phyloP scores from a whole-genome alignment of 2,329 filamentous ascomycete species.

The Chalaropsis thielavioides region DNA sequence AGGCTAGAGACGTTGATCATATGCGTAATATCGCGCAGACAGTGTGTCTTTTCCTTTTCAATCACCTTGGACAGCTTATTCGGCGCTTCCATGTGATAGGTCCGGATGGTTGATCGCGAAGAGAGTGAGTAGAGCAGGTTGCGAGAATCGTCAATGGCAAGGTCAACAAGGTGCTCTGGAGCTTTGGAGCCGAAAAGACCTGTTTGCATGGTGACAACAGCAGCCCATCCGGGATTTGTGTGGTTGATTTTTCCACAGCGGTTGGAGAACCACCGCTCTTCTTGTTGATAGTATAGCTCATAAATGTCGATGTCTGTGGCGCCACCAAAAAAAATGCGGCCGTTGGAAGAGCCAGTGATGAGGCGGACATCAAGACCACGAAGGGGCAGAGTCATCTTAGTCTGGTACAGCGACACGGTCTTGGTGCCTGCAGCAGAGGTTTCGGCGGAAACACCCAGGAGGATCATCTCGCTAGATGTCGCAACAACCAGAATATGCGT shows the following conservation, averaged over 20 bases:
- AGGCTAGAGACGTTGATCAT: conserved; percentile 63
- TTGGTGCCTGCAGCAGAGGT: conserved; percentile 54
- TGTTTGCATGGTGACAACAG: conserved; percentile 40
- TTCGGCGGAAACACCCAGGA: conserved; percentile 68
- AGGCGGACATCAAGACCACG: conserved; percentile 62
- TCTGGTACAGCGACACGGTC: conserved; percentile 69
- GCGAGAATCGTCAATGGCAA: conserved; percentile 77
- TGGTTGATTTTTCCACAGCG: conserved; percentile 82
- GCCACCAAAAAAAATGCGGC: conserved; percentile 87
- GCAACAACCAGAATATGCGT: conserved; percentile 81
- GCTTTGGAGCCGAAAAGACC: conserved; percentile 36
- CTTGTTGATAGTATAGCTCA: conserved; percentile 90
- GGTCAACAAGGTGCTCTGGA: conserved; percentile 56
- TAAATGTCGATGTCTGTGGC: conserved; percentile 72
- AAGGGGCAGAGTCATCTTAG: conserved; percentile 66
- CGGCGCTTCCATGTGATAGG: conserved; percentile 67
- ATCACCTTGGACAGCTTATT: conserved; percentile 49
- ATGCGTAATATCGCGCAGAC: conserved; percentile 63
- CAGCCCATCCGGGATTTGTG: conserved; percentile 57
- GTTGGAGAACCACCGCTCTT: conserved; percentile 92
- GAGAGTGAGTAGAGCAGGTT: conserved; percentile 86
- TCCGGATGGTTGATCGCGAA: conserved; percentile 72
- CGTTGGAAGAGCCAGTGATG: conserved; percentile 68
- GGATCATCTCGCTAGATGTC: conserved; percentile 67
- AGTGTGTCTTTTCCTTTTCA: conserved; percentile 47